Conservation (phyloP, 2,329 filamentous ascomycete genomes). For the Xylaria sp. region DNA sequence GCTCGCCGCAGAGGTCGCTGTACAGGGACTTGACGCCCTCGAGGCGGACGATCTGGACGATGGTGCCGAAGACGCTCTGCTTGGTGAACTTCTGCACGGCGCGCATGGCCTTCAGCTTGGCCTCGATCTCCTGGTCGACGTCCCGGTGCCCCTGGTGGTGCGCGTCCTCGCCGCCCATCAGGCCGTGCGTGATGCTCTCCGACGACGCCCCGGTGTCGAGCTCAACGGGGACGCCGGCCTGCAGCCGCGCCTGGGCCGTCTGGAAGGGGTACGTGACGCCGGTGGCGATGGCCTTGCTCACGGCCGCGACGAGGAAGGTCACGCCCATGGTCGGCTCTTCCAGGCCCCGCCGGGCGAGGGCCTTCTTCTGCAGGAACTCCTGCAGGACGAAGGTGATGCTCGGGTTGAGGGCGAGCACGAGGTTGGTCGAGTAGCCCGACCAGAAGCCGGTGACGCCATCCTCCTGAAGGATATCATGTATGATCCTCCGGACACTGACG, state of each 20-base stretch:
- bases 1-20: conserved; percentile 73
- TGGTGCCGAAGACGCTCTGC: conserved; percentile 64
- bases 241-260: conserved; percentile 78
- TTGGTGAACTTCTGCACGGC: conserved; percentile 34
- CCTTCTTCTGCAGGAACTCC: conserved; percentile 64
- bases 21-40: conserved; percentile 75
- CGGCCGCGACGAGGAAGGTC: conserved; percentile 63
- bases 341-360: conserved; percentile 53
- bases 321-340: conserved; percentile 34
- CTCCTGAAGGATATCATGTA: conserved; percentile 65
- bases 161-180: not conserved
- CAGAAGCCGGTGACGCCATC: conserved; percentile 78
- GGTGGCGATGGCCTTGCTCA: conserved; percentile 78
- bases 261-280: conserved; percentile 83
- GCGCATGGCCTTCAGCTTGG: conserved; percentile 32
- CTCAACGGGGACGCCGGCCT: conserved; percentile 55
- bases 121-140: conserved; percentile 33
- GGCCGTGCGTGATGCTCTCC: no score
- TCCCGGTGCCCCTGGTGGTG: not conserved
- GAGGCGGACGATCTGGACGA: conserved; percentile 58
- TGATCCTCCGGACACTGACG: conserved; percentile 58
- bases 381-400: conserved; percentile 85
- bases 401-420: conserved; percentile 83
- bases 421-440: conserved; percentile 81
- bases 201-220: not conserved